A percentile compares a stretch with the other conserved stretches of the same genome.
Evolutionary conservation across 768 basidiomycete species (phyloP).

Genomic region (Leccinum olivaceopallidum): DNA sequence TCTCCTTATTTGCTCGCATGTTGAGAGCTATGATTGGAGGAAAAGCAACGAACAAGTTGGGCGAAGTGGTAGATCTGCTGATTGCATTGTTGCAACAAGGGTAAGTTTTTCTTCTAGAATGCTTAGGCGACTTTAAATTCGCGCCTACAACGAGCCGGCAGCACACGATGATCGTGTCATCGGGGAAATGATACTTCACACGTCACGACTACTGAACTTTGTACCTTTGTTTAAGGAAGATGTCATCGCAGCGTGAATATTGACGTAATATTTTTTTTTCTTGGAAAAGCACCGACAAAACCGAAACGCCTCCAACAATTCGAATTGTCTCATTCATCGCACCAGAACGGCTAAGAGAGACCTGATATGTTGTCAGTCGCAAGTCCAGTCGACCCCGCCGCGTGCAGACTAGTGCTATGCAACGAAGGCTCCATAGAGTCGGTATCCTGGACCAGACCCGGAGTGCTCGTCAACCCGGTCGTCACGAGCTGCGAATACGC

Average conservation of each 20-base stretch:
- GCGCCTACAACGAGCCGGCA: too few relatives aligned
- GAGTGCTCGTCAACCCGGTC: slow-evolving; percentile 52
- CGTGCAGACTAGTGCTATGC: not conserved
- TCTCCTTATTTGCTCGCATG: too few relatives aligned
- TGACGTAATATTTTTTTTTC: not conserved
- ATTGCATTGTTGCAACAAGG: too few relatives aligned
- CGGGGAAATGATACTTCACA: not conserved
- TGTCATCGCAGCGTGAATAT: not conserved
- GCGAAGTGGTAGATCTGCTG: too few relatives aligned
- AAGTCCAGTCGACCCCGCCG: slow-evolving; percentile 3
- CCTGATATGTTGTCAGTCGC: slow-evolving; percentile 21
- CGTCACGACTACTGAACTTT: not conserved
- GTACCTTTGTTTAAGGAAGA: not conserved
- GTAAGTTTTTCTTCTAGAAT: too few relatives aligned
- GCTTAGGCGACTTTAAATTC: too few relatives aligned
- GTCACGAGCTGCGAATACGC: slow-evolving; percentile 57
- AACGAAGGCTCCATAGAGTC: not conserved
- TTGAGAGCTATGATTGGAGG: too few relatives aligned
- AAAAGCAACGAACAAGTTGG: too few relatives aligned
- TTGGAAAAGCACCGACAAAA: not conserved
- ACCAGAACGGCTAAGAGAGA: not conserved
- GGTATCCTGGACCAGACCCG: not conserved
- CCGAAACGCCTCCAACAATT: not conserved
- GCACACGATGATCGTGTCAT: too few relatives aligned
- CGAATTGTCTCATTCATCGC: not conserved